Evolutionary conservation across 805 yeast species (phyloP).

Genomic region (Zygotorulaspora sp.): DNA sequence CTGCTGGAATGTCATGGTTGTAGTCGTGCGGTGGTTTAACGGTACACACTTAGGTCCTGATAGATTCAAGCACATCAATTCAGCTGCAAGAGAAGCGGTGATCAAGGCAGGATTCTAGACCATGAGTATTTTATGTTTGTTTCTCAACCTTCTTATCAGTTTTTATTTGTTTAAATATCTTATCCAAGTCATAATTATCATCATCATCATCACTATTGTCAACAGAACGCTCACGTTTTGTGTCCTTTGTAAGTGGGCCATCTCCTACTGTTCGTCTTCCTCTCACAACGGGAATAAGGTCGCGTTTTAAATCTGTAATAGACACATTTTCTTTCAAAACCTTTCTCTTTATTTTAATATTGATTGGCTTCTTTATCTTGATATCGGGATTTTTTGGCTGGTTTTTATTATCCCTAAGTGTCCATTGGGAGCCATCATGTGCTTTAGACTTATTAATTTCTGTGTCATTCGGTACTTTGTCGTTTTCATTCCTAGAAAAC

Average conservation of each 20-base stretch:
- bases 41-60: slow-evolving; percentile 91
- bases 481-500: slow-evolving; percentile 38
- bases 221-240: slow-evolving; percentile 37
- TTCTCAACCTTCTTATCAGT: slow-evolving; percentile 16
- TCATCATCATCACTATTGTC: slow-evolving; percentile 40
- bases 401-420: slow-evolving; percentile 1
- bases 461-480: slow-evolving; percentile 34
- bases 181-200: slow-evolving; percentile 23
- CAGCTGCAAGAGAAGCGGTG: slow-evolving; percentile 82
- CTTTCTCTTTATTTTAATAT: neutral
- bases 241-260: slow-evolving; percentile 33
- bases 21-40: slow-evolving; percentile 87
- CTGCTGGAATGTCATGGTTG: slow-evolving; percentile 76
- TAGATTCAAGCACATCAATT: slow-evolving; percentile 87
- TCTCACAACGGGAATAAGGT: slow-evolving; percentile 5
- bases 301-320: slow-evolving; percentile 14
- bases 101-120: slow-evolving; percentile 50
- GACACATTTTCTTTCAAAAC: slow-evolving; percentile 7
- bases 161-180: slow-evolving; percentile 20
- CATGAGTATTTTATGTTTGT: slow-evolving; percentile 1
- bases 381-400: slow-evolving; percentile 6
- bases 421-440: slow-evolving; percentile 26
- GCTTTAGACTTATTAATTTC: slow-evolving; percentile 18
- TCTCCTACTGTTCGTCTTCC: slow-evolving; percentile 15
- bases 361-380: slow-evolving; percentile 5